Evolutionary conservation across 2,329 filamentous ascomycete genomes (phyloP), one percentile per base, ranked within the genome.

Genomic region (Penicillium concentricum): DNA sequence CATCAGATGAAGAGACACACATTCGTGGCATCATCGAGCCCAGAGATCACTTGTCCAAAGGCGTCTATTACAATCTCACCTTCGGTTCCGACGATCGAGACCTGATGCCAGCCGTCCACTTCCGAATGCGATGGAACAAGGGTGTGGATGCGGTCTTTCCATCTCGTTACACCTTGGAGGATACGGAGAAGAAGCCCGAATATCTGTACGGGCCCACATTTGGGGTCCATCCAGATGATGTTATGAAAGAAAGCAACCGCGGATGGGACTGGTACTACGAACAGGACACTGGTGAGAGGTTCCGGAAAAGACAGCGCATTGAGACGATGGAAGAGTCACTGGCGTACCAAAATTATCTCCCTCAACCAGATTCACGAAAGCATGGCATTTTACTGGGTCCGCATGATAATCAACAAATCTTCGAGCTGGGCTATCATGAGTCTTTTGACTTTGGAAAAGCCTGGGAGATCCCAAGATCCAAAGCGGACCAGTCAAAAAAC

Each of bases 181-280:
- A 59, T 49, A 62, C 59, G 61, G 64, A 61, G 54, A 59, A 34
- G 51, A 58, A 64, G 71, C 61, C 58, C 51, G 64, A 63, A 67
- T 79, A 66, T 69, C 74, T 58, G 56, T 81, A 70, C 64, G 75
- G 61, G 54, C 71, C 59, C 45, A 78, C 76, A 13, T 78, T 78
- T 63, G 81, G 77, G 18, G 70, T 77, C 56, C 67, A 72, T 4
- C 69, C 74, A 20, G 75, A 74, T 38, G 70, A 74, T 26, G 59
- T 78, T 38, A 67, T 75, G 50, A 73, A 68, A 38, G 82, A 85
- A 61, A 70, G 73, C n/a, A 76, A 73, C 1, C 61, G 67, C 8
- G 75, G 76, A 18, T 83, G 80, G 78, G 73, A 78, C 45, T 86
- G 84, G 84, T 86, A 83, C 63, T 74, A 77, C 50, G 66, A 74